Base-by-base conservation (phyloP, 2,329 filamentous ascomycete species). In the Pseudogymnoascus sp. region DNA sequence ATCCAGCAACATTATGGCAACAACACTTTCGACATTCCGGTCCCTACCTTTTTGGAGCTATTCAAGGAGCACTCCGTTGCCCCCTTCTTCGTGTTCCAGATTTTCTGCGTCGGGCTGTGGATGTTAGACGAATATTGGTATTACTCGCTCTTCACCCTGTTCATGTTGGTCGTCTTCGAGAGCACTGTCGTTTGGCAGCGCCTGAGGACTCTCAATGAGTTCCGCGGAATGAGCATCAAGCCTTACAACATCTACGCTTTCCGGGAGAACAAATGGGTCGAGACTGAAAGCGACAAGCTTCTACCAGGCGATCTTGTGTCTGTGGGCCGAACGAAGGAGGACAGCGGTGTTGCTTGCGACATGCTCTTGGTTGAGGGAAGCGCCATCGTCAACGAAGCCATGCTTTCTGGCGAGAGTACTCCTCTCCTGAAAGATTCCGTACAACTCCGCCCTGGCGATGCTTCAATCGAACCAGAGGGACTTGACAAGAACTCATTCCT, bases 91-190 rank as follows among this genome's bases (percentile, higher is more conserved):
- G 93, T 99, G 68, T 99, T 99, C 79, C 95, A 99, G 81, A 83
- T 99, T 67, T 99, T 99, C 81, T 99, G 96, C 72, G 95, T 99
- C 65, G 96, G 95, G 14, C 80, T 99, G 66, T 99, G 95, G 95
- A 91, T 98, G 87, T 80, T 99, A 74, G 95, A 99, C 74, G 96
- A 99, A 78, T 99, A 98, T 79, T 99, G 96, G 95, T 99, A 99
- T 81, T 99, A 99, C 79, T 98, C 95, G 67, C 85, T 99, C 19
- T 99, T 99, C 78, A 99, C 96, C 0, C 87, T 99, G 21, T 93
- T 98, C 80, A 99, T 99, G 96, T 85, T 99, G 64, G 92, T 99
- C 69, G 88, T 86, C 65, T 99, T 99, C 71, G 95, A 99, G 80
- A 97, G 93, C 76, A 99, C 95, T 2, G 96, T 99, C 39, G 96